These are phyloP conservation scores for Botrytis fragariae DNA, from an alignment of 2,329 filamentous ascomycete species.

Conservation along the genomic window DNA sequence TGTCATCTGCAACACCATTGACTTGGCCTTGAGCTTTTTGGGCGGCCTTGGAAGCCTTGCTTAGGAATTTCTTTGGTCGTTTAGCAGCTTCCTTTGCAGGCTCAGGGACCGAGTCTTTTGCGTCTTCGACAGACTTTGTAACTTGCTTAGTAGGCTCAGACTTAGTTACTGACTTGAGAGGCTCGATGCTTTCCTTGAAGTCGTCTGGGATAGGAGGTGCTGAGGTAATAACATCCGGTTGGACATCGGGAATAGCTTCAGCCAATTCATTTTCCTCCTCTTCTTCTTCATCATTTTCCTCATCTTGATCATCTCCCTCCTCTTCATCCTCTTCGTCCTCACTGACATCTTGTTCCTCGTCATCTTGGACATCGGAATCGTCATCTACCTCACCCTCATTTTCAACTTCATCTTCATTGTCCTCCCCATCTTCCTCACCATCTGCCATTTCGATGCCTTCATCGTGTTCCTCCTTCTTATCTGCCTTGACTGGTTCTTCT, in stretches of 20 bases:
- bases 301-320: neutral
- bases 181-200: neutral
- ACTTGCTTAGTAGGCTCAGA: conserved; percentile 9
- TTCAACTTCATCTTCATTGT: neutral
- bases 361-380: conserved; percentile 5
- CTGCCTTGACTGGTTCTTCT: neutral
- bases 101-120: neutral
- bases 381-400: neutral
- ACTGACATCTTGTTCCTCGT: conserved; percentile 4
- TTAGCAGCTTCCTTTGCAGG: neutral
- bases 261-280: conserved; percentile 4
- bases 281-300: conserved; percentile 7
- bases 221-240: conserved; percentile 16
- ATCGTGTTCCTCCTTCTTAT: conserved; percentile 13
- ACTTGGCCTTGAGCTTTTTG: conserved; percentile 1
- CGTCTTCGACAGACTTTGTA: neutral
- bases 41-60: conserved; percentile 16
- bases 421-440: conserved; percentile 9
- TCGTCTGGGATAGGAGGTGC: conserved; percentile 17
- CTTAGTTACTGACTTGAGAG: neutral
- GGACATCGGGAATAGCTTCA: conserved; percentile 7
- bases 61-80: conserved; percentile 19
- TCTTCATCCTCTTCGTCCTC: conserved; percentile 12
- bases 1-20: neutral
- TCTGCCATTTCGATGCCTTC: conserved; percentile 17